Percentiles rank a stretch among this genome's conserved stretches.
phyloP scores from a whole-genome alignment of 2,329 filamentous ascomycete species.

The Fusarium neocosmosporiellum region DNA sequence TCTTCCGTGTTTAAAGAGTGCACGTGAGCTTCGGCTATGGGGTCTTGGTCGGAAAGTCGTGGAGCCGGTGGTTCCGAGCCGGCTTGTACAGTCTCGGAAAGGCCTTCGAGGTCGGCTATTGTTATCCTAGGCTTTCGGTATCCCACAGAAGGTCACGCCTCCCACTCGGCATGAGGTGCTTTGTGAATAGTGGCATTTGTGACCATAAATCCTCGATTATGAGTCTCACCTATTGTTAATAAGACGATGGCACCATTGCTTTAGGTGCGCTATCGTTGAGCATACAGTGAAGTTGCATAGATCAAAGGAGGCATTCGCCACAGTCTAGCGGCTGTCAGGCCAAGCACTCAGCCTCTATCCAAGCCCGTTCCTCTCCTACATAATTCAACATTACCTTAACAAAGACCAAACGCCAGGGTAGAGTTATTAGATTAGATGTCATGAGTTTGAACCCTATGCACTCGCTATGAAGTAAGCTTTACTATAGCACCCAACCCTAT shows the following conservation, averaged over 20 bases:
- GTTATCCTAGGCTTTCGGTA: background rate
- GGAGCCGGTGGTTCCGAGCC: background rate
- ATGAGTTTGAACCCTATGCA: background rate
- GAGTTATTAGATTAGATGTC: background rate
- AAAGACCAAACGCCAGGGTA: background rate
- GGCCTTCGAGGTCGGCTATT: background rate
- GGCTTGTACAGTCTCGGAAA: background rate
- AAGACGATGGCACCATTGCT: background rate
- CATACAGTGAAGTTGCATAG: too few species aligned
- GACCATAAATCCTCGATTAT: background rate
- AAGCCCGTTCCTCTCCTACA: too few species aligned
- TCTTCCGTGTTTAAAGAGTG: background rate
- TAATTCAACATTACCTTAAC: background rate
- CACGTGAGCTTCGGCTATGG: background rate
- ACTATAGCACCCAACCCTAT: background rate
- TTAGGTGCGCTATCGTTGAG: background rate
- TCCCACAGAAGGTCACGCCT: background rate
- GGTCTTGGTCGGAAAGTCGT: background rate
- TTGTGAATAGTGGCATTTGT: background rate
- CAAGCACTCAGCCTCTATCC: background rate
- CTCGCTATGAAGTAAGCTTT: background rate
- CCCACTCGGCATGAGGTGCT: background rate
- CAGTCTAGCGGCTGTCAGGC: background rate
- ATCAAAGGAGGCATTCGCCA: background rate
- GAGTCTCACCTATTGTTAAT: background rate